Evolutionary conservation across 148 eudicot genomes (phyloP).

Genomic region (Rhododendron kiyosumense): DNA sequence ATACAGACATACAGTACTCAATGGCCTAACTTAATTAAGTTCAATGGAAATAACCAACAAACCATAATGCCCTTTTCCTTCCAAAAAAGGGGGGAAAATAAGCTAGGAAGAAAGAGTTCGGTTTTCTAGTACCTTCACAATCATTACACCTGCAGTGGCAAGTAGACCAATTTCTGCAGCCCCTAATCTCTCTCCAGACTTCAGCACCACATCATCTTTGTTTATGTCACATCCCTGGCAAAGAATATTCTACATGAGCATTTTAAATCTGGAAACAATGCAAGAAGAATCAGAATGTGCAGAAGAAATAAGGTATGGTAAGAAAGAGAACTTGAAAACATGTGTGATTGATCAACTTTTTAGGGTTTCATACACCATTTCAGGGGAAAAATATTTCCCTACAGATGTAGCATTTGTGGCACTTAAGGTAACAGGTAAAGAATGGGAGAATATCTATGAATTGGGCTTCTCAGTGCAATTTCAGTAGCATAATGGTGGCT

Average conservation of each 20-base stretch:
- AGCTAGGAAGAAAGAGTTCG: background rate
- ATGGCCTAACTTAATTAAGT: background rate
- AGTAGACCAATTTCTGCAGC: conserved; percentile 91
- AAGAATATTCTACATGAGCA: conserved; percentile 18
- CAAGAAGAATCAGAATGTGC: background rate
- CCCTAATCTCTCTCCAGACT: conserved; percentile 67
- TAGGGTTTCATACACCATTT: background rate
- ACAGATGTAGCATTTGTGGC: background rate
- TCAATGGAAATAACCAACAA: background rate
- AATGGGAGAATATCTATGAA: background rate
- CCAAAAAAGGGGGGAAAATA: background rate
- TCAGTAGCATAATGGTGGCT: background rate
- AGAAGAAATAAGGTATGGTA: background rate
- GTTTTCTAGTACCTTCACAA: conserved; percentile 53
- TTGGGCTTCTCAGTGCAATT: background rate
- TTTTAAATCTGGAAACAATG: background rate
- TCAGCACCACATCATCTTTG: conserved; percentile 62
- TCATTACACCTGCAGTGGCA: conserved; percentile 74
- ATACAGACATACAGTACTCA: background rate
- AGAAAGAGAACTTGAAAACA: background rate
- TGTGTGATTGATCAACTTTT: background rate
- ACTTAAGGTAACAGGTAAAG: background rate
- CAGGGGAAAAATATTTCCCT: background rate
- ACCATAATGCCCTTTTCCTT: background rate
- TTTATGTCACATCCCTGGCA: conserved; percentile 78